Evolutionary conservation across 495 filamentous ascomycete genomes (phyloP).

Genomic region (Xylaria palmicola): DNA sequence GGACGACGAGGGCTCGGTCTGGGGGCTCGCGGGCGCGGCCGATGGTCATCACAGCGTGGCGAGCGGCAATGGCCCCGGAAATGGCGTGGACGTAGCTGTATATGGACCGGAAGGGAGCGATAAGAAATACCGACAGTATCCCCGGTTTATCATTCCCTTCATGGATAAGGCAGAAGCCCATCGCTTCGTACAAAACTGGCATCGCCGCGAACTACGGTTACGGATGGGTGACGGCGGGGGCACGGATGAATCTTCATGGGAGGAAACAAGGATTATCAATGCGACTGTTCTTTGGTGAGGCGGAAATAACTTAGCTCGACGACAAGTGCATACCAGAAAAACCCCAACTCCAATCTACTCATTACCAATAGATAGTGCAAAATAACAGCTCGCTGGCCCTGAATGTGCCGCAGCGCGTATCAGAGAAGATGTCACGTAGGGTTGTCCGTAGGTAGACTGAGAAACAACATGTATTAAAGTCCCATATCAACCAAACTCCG

Average conservation of each 20-base stretch:
- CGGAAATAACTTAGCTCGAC: not conserved
- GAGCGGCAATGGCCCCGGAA: not conserved
- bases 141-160: constrained; percentile 52
- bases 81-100: not conserved
- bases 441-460: constrained; percentile 16
- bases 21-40: not conserved
- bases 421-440: not conserved
- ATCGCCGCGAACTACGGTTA: constrained; percentile 44
- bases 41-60: not conserved
- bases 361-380: too few relatives aligned
- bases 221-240: constrained; percentile 18
- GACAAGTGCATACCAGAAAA: not conserved
- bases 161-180: constrained; percentile 47
- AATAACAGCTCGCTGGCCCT: too few relatives aligned
- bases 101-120: not conserved
- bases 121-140: constrained; percentile 17
- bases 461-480: constrained; percentile 30
- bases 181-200: constrained; percentile 58
- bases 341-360: not conserved
- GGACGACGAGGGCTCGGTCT: not conserved
- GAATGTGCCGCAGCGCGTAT: too few relatives aligned
- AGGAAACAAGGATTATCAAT: constrained; percentile 38
- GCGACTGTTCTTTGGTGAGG: constrained; percentile 50
- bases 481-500: constrained; percentile 38
- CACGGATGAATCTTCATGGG: constrained; percentile 19